Conservation (phyloP, 352 stramenopile genomes). For the Thalassiosira livingstoniorum region DNA sequence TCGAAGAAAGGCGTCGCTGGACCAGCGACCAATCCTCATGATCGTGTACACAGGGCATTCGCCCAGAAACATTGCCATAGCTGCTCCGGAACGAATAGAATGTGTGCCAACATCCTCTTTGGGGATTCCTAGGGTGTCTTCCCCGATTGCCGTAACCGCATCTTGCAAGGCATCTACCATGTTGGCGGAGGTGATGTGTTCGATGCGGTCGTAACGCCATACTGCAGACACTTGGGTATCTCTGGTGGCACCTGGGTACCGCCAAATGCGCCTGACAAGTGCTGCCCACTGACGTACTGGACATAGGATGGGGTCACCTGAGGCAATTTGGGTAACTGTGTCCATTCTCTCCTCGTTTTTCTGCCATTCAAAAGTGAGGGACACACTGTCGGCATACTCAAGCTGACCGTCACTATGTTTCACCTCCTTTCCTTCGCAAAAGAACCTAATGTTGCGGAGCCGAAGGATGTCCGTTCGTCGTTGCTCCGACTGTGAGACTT, state of each 20-base stretch:
- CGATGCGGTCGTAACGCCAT: not conserved
- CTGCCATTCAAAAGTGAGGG: not conserved
- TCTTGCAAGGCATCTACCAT: not conserved
- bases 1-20: not conserved
- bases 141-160: not conserved
- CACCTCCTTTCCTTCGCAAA: not conserved
- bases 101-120: not conserved
- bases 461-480: not conserved
- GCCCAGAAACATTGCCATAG: conserved; percentile 7
- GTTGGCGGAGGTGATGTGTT: not conserved
- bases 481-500: conserved; percentile 1
- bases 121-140: not conserved
- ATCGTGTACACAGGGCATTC: conserved; percentile 6
- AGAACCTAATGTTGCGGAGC: not conserved
- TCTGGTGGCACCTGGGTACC: not conserved
- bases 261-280: not conserved
- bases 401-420: not conserved
- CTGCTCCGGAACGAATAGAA: not conserved
- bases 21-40: conserved; percentile 2
- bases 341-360: conserved; percentile 10
- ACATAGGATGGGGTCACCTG: not conserved
- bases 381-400: not conserved
- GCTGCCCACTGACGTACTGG: not conserved
- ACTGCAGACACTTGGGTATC: not conserved
- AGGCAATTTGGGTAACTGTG: not conserved